Evolutionary conservation across 2,329 filamentous ascomycete species (phyloP), one percentile per base, ranked within the genome.

Genomic region (Cercospora sojina): DNA sequence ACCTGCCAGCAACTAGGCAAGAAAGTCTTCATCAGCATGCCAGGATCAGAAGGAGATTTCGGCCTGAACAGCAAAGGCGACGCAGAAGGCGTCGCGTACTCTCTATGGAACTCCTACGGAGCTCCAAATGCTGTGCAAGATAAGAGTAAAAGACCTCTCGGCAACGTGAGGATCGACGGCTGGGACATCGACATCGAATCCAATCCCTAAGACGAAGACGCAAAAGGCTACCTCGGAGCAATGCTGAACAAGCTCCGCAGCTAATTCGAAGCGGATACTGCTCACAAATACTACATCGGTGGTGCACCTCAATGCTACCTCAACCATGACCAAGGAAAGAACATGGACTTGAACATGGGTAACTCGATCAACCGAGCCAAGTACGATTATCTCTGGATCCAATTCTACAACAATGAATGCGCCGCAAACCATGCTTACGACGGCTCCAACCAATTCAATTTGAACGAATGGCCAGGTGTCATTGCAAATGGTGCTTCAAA

Each of bases 111-210:
- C 16, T 73, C 78, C 0, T 83, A 82, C 64, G 81, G 79, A 76
- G 72, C 27, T 8, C 43, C 27, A 8, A 27, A 16, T 20, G 60
- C 49, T 7, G 51, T 58, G 4, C 31, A 38, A 18, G 29, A 51
- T 3, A 43, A 25, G 25, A 58, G 41, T 13, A 43, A 51, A 20
- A 41, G 63, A 49, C 65, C 63, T 69, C 61, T 3, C 72, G 73
- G 12, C 73, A 77, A n/a, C 77, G 51, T 51, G n/a, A 74, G 80
- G 5, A 79, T 86, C 53, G 81, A 86, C 69, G 81, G 83, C n/a
- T 85, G 80, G 71, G 83, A 85, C 70, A 80, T 83, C 49, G 82
- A 84, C 63, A 77, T 83, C 47, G 82, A 84, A 72, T 64, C 65
- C 7, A 29, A 55, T 12, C 49, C 49, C 3, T 55, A 55, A 57